These are phyloP conservation scores for Boletus huronensis DNA, from an alignment of 768 basidiomycete genomes.

Conservation along the genomic window DNA sequence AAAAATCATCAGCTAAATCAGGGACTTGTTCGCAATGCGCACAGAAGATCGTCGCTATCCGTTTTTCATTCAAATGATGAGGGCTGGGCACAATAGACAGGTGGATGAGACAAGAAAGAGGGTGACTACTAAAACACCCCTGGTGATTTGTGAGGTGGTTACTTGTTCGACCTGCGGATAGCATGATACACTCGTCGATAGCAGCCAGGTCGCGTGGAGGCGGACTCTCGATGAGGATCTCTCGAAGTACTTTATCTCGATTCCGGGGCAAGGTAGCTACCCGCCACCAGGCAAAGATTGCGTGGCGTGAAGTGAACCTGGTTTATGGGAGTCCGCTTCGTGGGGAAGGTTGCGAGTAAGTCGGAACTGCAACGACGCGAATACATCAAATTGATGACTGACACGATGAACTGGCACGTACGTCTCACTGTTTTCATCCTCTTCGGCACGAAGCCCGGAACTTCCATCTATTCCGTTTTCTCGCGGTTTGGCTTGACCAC, in stretches of 20 bases:
- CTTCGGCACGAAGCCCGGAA: conserved; percentile 34
- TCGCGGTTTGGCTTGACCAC: conserved; percentile 58
- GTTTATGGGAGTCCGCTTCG: conserved; percentile 91
- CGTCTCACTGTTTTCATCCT: conserved; percentile 67
- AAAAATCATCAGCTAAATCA: not conserved
- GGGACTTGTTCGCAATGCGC: not conserved
- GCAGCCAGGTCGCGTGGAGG: not conserved
- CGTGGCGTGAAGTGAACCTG: conserved; percentile 93
- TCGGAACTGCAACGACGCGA: conserved; percentile 55
- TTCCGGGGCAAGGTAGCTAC: conserved; percentile 64
- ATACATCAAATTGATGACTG: not conserved
- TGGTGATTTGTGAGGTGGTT: conserved; percentile 1
- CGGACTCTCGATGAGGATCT: not conserved
- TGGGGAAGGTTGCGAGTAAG: conserved; percentile 86
- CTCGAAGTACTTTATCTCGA: conserved; percentile 33
- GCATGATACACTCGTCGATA: not conserved
- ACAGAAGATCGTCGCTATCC: not conserved
- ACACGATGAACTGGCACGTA: conserved; percentile 37
- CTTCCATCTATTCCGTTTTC: conserved; percentile 49
- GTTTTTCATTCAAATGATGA: not conserved
- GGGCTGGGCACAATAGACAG: conserved; percentile 6
- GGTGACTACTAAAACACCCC: not conserved
- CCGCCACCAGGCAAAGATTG: conserved; percentile 89
- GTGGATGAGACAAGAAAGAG: conserved; percentile 2
- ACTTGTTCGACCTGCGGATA: not conserved